Percentiles rank a stretch among this genome's conserved stretches.
Evolutionary conservation across 768 basidiomycete genomes (phyloP).

Genomic region (Neoboletus brunneissimus): DNA sequence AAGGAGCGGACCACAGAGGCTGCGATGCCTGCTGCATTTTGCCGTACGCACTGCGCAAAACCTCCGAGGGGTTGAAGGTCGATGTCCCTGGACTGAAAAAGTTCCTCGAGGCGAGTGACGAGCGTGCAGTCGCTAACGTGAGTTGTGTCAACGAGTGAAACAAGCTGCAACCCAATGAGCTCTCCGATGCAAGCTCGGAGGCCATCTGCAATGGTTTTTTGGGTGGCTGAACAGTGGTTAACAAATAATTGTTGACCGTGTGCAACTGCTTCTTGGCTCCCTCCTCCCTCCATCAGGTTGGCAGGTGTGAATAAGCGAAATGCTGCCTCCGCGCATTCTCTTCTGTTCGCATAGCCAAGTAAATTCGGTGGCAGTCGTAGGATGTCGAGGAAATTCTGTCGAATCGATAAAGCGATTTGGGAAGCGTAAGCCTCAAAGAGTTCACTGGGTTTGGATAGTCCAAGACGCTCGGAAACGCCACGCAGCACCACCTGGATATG

Average conservation of each 20-base stretch:
- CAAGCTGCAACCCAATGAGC: constrained; percentile 61
- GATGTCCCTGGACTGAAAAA: constrained; percentile 36
- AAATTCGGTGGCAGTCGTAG: constrained; percentile 64
- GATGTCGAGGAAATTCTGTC: constrained; percentile 47
- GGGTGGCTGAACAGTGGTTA: constrained; percentile 60
- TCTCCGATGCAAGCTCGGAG: constrained; percentile 64
- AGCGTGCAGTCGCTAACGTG: constrained; percentile 17
- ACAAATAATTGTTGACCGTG: constrained; percentile 49
- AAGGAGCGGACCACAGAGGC: constrained; percentile 59
- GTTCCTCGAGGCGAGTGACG: constrained; percentile 32
- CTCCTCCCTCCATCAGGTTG: constrained; percentile 50
- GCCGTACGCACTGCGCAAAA: constrained; percentile 37
- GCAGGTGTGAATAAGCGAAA: constrained; percentile 67
- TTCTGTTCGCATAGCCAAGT: constrained; percentile 70
- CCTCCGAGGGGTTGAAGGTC: constrained; percentile 27
- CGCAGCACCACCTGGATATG: constrained; percentile 50
- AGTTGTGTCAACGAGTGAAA: constrained; percentile 42
- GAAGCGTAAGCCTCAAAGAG: constrained; percentile 79
- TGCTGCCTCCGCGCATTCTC: constrained; percentile 62
- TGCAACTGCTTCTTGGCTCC: constrained; percentile 23
- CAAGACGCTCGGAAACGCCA: constrained; percentile 65
- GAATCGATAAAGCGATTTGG: constrained; percentile 70
- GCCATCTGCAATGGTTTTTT: constrained; percentile 49
- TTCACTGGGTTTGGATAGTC: constrained; percentile 53
- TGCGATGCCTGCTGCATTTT: constrained; percentile 56